Conservation (phyloP, 805 yeast species). For the Ogataea methanolica region DNA sequence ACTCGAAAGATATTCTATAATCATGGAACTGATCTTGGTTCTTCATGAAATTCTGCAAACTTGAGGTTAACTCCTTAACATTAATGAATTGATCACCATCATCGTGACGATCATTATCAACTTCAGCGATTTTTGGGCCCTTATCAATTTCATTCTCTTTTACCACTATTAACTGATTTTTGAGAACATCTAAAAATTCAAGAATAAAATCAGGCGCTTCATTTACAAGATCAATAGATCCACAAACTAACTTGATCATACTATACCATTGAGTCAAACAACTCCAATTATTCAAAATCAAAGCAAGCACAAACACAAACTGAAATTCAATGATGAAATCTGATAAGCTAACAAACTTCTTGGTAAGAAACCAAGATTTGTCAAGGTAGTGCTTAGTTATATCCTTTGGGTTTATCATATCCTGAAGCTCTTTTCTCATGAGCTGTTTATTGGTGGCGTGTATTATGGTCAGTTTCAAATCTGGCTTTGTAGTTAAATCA, state of each 20-base stretch:
- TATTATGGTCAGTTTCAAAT: slow-evolving; percentile 29
- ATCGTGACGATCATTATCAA: not conserved
- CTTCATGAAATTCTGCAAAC: slow-evolving; percentile 11
- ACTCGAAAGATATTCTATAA: slow-evolving; percentile 8
- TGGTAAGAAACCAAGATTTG: slow-evolving; percentile 52
- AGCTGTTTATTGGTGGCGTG: slow-evolving; percentile 24
- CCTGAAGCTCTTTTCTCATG: slow-evolving; percentile 9
- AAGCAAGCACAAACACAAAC: slow-evolving; percentile 42
- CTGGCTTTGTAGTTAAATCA: slow-evolving; percentile 12
- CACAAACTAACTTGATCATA: slow-evolving; percentile 39
- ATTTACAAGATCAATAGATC: slow-evolving; percentile 28
- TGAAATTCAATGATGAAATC: slow-evolving; percentile 50
- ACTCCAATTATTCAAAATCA: slow-evolving; percentile 58
- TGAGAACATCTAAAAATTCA: slow-evolving; percentile 29
- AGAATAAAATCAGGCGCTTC: slow-evolving; percentile 24
- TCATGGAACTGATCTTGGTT: slow-evolving; percentile 8
- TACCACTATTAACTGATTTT: slow-evolving; percentile 34
- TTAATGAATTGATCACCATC: slow-evolving; percentile 8
- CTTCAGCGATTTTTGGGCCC: slow-evolving; percentile 30
- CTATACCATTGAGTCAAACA: slow-evolving; percentile 63
- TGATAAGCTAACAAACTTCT: slow-evolving; percentile 28
- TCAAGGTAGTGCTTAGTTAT: slow-evolving; percentile 53
- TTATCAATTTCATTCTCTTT: slow-evolving; percentile 24
- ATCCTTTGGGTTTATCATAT: slow-evolving; percentile 26
- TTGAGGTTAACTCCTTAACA: slow-evolving; percentile 1